Base-by-base conservation (phyloP, 208 protist species). In the Acanthamoeba healyi region DNA sequence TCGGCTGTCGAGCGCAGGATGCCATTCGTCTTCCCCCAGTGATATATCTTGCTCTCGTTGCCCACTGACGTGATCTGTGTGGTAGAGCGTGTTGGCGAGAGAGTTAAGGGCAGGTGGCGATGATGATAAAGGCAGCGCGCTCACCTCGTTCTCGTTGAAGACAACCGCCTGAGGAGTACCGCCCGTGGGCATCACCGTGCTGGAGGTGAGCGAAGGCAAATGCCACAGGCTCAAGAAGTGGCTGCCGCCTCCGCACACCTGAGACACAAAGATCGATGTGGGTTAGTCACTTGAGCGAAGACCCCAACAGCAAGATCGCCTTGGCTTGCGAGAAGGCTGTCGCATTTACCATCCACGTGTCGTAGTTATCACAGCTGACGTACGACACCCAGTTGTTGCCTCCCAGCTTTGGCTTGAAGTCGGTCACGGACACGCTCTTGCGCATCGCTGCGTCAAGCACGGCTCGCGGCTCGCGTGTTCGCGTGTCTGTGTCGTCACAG, bases 371-470 rank as follows among this genome's bases (percentile, higher is more conserved):
- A 24, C 9, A 29, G 15, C 15, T 36, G 22, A 79, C 40, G 70
- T 36, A 79, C 1, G 70, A 79, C 19, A 79, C 70, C 70, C 70
- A 79, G 40, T 79, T 79, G 36, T 79, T 79, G 40, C 26, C 70
- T 32, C 70, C 70, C 70, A 79, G 70, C 36, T 79, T 79, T 26
- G 70, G 70, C 70, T 79, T 79, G 36, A 79, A 79, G 40, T 79
- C 70, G 26, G 36, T 79, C 40, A 79, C 70, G 36, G 70, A 79
- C 70, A 79, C 70, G 70, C 70, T 79, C 70, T 79, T 79, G 3
- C 70, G 70, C 38, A 36, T 29, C 15, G 70, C 70, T 14, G 70
- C 70, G 36, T 79, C 70, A 24, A 79, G 70, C 70, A 79, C 70
- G 40, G 70, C 70, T 44, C 70, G 70, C 24, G 70, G 34, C 40